These are phyloP conservation scores for Puccinia coronata DNA, from an alignment of 1,284 basidiomycete genomes.

Conservation along the genomic window DNA sequence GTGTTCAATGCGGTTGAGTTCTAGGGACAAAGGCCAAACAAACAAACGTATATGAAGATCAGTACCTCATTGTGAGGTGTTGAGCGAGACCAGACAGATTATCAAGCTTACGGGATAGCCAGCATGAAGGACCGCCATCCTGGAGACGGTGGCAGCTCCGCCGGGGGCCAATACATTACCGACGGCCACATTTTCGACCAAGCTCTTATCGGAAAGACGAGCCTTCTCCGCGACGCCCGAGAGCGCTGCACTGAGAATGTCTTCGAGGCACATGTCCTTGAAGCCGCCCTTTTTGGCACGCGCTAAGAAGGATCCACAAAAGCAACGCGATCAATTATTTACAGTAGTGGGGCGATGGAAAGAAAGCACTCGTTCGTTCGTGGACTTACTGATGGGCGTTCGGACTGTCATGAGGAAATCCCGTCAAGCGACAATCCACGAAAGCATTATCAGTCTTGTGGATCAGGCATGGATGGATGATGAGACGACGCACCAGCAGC, in stretches of 20 bases:
- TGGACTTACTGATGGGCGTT: conserved; percentile 44
- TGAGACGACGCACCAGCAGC: conserved; percentile 25
- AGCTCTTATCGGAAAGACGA: conserved; percentile 65
- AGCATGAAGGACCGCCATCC: conserved; percentile 89
- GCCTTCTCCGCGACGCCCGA: conserved; percentile 66
- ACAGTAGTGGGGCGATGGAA: too few species aligned
- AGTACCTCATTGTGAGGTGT: conserved; percentile 62
- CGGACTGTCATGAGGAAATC: conserved; percentile 21
- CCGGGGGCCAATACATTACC: conserved; percentile 92
- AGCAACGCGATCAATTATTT: not conserved
- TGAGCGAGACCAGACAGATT: not conserved
- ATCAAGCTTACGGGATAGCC: conserved; percentile 71
- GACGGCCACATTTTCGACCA: conserved; percentile 85
- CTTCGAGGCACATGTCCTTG: conserved; percentile 88
- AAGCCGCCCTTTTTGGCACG: conserved; percentile 83
- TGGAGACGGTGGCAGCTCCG: conserved; percentile 83
- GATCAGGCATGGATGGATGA: not conserved
- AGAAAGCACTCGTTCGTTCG: too few species aligned
- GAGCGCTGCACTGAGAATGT: conserved; percentile 80
- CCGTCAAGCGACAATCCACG: not conserved
- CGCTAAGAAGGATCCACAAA: not conserved
- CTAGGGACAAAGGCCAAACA: not conserved
- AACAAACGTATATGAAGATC: not conserved
- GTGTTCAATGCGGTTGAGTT: conserved; percentile 71
- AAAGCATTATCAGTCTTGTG: not conserved